A percentile compares a stretch with the other conserved stretches of the same genome.
phyloP scores from a whole-genome alignment of 352 stramenopile species.

The Aphanomyces astaci region DNA sequence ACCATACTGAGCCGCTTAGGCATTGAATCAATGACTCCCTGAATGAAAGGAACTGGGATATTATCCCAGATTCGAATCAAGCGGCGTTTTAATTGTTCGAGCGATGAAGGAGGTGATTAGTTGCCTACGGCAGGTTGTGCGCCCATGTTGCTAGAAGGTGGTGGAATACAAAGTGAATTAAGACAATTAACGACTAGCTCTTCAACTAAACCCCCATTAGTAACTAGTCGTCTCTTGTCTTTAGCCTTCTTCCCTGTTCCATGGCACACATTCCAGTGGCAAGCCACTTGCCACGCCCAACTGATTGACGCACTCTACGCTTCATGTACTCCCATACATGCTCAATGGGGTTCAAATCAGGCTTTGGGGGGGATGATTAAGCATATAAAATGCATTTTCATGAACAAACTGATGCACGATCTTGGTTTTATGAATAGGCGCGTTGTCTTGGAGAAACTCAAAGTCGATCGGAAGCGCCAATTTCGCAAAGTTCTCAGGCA shows the following conservation, averaged over 20 bases:
- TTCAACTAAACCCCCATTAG: no score
- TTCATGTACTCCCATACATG: constrained; percentile 13
- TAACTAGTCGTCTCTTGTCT: no score
- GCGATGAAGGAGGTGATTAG: not conserved
- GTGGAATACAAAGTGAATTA: no score
- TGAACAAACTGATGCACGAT: not conserved
- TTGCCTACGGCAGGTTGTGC: no score
- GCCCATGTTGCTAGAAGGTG: no score
- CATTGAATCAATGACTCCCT: not conserved
- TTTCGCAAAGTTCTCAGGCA: not conserved
- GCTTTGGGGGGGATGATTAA: constrained; percentile 8
- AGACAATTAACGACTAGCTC: no score
- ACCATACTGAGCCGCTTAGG: not conserved
- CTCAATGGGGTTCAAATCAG: constrained; percentile 19
- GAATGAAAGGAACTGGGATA: not conserved
- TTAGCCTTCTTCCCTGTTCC: no score
- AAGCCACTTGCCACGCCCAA: no score
- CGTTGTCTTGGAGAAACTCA: constrained; percentile 3
- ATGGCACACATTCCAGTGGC: no score
- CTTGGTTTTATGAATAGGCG: not conserved
- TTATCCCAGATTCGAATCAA: not conserved
- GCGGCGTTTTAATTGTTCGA: not conserved
- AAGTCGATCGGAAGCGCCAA: not conserved
- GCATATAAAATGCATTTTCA: not conserved
- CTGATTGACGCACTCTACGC: not conserved